Conservation (phyloP, 768 basidiomycete genomes). For the Phlegmacium glaucopus region DNA sequence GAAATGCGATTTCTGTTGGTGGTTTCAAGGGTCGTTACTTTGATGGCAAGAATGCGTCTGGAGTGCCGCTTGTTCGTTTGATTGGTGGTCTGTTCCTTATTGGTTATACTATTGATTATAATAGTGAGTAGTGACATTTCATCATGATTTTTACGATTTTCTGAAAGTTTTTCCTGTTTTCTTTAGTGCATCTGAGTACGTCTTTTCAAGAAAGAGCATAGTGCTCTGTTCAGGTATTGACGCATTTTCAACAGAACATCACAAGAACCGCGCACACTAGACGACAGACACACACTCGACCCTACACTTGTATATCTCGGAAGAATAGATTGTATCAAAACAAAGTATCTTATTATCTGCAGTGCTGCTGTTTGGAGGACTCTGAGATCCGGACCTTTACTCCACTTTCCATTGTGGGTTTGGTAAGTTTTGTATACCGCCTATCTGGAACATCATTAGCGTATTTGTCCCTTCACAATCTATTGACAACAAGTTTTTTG, state of each 20-base stretch:
- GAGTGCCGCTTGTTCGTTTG: constrained; percentile 58
- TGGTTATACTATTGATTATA: constrained; percentile 87
- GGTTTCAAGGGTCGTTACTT: constrained; percentile 82
- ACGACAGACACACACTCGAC: constrained; percentile 3
- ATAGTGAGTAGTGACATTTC: constrained; percentile 57
- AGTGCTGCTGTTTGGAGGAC: not conserved
- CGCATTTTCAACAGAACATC: constrained; percentile 57
- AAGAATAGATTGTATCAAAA: constrained; percentile 17
- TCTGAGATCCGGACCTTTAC: too few relatives aligned
- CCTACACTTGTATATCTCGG: not conserved
- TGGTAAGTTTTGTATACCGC: too few relatives aligned
- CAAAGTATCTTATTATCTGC: constrained; percentile 10
- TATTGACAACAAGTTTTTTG: too few relatives aligned
- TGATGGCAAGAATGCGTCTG: constrained; percentile 82
- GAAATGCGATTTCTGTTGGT: constrained; percentile 55
- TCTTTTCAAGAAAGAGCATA: constrained; percentile 9
- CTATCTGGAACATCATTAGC: too few relatives aligned
- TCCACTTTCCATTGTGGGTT: too few relatives aligned
- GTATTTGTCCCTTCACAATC: too few relatives aligned
- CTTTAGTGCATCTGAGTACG: constrained; percentile 82
- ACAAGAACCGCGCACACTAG: constrained; percentile 89
- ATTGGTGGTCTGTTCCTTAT: constrained; percentile 68
- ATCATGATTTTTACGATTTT: not conserved
- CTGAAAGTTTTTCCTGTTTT: constrained; percentile 3
- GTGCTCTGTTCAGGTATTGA: constrained; percentile 14